Evolutionary conservation across 2,329 filamentous ascomycete species (phyloP), one percentile per base, ranked within the genome.

Genomic region (Fusarium neocosmosporiellum): DNA sequence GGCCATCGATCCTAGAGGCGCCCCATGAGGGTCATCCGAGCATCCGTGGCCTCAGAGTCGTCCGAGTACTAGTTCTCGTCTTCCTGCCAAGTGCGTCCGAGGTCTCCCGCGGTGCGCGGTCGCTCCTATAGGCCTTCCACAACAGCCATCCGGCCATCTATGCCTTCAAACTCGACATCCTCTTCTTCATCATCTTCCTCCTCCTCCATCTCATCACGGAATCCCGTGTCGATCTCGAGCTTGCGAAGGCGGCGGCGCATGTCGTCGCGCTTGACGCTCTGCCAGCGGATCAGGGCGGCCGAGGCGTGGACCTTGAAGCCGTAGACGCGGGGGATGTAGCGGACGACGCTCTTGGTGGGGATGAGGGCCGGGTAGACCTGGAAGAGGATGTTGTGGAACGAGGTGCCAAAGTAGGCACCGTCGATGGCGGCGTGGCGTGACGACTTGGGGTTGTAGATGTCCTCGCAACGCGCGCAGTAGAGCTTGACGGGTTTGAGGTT

Each of bases 361-460:
- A 97, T 91, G 76, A 99, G 88, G 27, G 93, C 91, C 7, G 96
- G 96, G 81, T 98, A 98, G 63, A 99, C 96, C 83, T 99, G 96
- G 87, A 99, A 98, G 71, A 99, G 91, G 83, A 99, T 98, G 85
- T 98, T 98, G 88, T 98, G 96, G 87, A 99, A 99, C 4, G 94
- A 97, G 55, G 96, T 95, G 76, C 96, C 96, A 77, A 99, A 99
- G 88, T 98, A 99, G 73, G 96, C 96, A 72, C 96, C 96, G 81
- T 99, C 96, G 79, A 99, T 98, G 67, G 93, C 90, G 59, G 95
- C 95, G 84, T 99, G 96, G 31, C 96, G 94, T 22, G 94, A 96
- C 5, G 96, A 98, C 83, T 99, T 99, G 50, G 96, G 96, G 84
- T 98, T 98, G 88, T 99, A 99, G 67, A 97, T 93, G 82, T 99